A percentile compares a stretch with the other conserved stretches of the same genome.
Conservation (phyloP, 768 basidiomycete species). For the Russula lepida region DNA sequence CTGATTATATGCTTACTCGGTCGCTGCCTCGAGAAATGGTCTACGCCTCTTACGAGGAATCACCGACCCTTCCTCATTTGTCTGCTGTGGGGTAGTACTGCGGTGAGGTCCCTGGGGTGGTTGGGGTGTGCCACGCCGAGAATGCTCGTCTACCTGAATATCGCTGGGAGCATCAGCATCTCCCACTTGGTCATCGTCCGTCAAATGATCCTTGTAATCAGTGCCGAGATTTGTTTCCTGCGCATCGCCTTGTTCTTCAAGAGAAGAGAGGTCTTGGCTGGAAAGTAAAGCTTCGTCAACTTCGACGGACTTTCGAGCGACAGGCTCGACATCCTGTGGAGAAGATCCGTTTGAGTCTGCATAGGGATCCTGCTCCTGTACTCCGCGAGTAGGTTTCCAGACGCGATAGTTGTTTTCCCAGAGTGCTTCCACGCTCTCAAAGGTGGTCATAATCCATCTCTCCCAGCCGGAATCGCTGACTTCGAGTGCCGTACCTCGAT, state of each 20-base stretch:
- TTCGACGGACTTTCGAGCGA: conserved; percentile 33
- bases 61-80: background rate
- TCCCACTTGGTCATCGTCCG: conserved; percentile 29
- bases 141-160: conserved; percentile 14
- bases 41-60: conserved; percentile 12
- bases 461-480: conserved; percentile 45
- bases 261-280: conserved; percentile 39
- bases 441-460: conserved; percentile 73
- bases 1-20: background rate
- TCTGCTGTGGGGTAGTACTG: background rate
- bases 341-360: conserved; percentile 8
- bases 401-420: conserved; percentile 60
- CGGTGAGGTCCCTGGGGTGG: background rate
- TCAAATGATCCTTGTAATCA: conserved; percentile 25
- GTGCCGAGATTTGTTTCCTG: conserved; percentile 22
- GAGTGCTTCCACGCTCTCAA: conserved; percentile 81
- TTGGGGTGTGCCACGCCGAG: conserved; percentile 1
- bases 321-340: background rate
- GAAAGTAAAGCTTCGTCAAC: conserved; percentile 47
- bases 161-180: conserved; percentile 27
- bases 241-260: conserved; percentile 29
- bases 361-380: conserved; percentile 11
- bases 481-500: conserved; percentile 28
- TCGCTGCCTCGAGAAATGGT: background rate
- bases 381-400: conserved; percentile 41